Percentiles rank a stretch among this genome's conserved stretches.
Conservation (phyloP, 108 stramenopile genomes). For the Pelagomonas calceolata region DNA sequence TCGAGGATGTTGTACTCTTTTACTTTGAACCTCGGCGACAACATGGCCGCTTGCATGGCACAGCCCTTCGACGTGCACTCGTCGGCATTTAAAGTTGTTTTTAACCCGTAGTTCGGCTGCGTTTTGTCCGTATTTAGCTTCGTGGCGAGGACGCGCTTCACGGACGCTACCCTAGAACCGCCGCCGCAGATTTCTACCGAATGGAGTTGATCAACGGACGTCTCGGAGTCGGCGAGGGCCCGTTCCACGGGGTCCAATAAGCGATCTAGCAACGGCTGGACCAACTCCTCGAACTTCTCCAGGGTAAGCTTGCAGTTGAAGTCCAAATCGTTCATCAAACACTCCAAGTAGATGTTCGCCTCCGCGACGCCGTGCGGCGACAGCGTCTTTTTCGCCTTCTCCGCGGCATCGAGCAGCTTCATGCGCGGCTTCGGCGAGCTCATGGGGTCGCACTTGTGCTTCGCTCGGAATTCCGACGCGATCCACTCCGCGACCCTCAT, state of each 20-base stretch:
- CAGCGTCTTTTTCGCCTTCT: constrained; percentile 97
- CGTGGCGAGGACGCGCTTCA: constrained; percentile 64
- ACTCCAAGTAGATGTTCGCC: constrained; percentile 80
- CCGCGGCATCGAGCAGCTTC: constrained; percentile 82
- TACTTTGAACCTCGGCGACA: constrained; percentile 91
- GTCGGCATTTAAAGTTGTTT: constrained; percentile 95
- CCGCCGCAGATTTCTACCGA: constrained; percentile 92
- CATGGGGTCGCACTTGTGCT: constrained; percentile 65
- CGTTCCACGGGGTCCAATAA: constrained; percentile 60
- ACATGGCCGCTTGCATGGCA: constrained; percentile 90
- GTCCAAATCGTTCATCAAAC: constrained; percentile 83
- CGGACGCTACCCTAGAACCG: constrained; percentile 68
- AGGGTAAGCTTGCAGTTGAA: constrained; percentile 63
- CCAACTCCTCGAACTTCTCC: constrained; percentile 70
- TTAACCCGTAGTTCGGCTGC: constrained; percentile 65
- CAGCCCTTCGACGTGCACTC: constrained; percentile 91
- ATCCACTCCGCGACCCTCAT: constrained; percentile 70
- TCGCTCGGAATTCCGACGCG: constrained; percentile 74
- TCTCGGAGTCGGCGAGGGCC: constrained; percentile 65
- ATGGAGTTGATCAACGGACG: constrained; percentile 53
- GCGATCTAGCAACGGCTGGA: constrained; percentile 61
- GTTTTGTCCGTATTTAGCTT: constrained; percentile 55
- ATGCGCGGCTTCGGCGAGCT: constrained; percentile 67
- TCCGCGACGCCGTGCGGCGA: constrained; percentile 86
- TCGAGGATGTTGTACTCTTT: constrained; percentile 87